Evolutionary conservation across 768 basidiomycete genomes (phyloP).

Genomic region (Hysterangium stoloniferum): DNA sequence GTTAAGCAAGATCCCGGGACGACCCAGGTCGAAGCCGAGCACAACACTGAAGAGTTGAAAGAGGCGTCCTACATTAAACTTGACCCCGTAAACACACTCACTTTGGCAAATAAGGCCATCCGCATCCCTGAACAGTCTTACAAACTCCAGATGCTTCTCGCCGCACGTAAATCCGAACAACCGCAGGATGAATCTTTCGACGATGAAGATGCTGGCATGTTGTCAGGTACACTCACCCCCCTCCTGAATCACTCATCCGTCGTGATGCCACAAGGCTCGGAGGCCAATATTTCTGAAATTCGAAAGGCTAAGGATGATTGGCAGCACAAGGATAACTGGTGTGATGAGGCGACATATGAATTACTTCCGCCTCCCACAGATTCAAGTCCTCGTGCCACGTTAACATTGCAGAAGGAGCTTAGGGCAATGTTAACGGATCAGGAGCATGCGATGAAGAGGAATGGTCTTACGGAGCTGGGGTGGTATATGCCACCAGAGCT

Average conservation of each 20-base stretch:
- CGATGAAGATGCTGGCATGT: constrained; percentile 40
- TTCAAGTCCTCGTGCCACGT: constrained; percentile 44
- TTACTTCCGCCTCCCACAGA: constrained; percentile 56
- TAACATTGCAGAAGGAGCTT: constrained; percentile 55
- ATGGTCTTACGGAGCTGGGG: constrained; percentile 47
- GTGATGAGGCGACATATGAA: constrained; percentile 33
- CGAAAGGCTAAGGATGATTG: constrained; percentile 36
- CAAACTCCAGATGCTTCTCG: constrained; percentile 43
- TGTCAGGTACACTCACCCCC: constrained; percentile 20
- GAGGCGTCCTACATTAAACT: constrained; percentile 37
- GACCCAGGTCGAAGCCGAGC: background rate
- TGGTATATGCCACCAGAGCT: constrained; percentile 67
- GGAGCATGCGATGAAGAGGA: constrained; percentile 24
- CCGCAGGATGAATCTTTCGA: constrained; percentile 37
- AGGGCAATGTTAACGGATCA: constrained; percentile 56
- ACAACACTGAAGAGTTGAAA: constrained; percentile 4
- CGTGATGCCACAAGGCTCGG: background rate
- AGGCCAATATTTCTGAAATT: background rate
- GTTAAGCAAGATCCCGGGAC: constrained; percentile 30
- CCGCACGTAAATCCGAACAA: constrained; percentile 31
- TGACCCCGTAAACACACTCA: constrained; percentile 41
- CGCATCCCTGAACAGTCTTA: constrained; percentile 51
- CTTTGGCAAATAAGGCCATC: constrained; percentile 28
- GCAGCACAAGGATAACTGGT: constrained; percentile 47
- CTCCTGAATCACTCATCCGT: background rate